Percentiles rank a stretch among this genome's conserved stretches.
Evolutionary conservation across 2,329 filamentous ascomycete species (phyloP).

Genomic region (Coniochaeta sp.): DNA sequence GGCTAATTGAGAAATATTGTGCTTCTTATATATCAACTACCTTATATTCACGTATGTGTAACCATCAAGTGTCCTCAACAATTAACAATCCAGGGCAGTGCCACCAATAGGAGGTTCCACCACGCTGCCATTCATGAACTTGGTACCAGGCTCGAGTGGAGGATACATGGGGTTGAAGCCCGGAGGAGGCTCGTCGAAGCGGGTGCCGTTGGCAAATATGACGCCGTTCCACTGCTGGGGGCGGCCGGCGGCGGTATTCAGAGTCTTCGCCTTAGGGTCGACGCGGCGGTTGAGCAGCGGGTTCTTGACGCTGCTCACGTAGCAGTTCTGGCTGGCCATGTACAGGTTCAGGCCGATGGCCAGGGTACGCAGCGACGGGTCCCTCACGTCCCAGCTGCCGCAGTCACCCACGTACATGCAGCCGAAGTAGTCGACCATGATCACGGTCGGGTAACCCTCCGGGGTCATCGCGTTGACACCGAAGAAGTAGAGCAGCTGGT

Average conservation of each 20-base stretch:
- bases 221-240: not conserved
- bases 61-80: not conserved
- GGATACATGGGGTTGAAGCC: not conserved
- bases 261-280: not conserved
- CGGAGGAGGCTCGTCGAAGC: not conserved
- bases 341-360: slow-evolving; percentile 9
- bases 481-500: slow-evolving; percentile 26
- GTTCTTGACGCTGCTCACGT: slow-evolving; percentile 1
- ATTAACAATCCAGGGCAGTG: not conserved
- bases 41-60: not conserved
- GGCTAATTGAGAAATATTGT: not conserved
- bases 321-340: slow-evolving; percentile 11
- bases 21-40: not conserved
- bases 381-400: not conserved
- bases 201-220: slow-evolving; percentile 1
- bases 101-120: not conserved
- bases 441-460: slow-evolving; percentile 11
- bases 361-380: slow-evolving; percentile 4
- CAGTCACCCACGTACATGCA: slow-evolving; percentile 1
- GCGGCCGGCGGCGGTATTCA: not conserved
- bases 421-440: slow-evolving; percentile 10
- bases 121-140: not conserved
- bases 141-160: not conserved
- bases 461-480: slow-evolving; percentile 15
- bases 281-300: not conserved